A percentile compares a stretch with the other conserved stretches of the same genome.
Conservation (phyloP, 1,139 yeast species). For the Debaryomyces nepalensis region DNA sequence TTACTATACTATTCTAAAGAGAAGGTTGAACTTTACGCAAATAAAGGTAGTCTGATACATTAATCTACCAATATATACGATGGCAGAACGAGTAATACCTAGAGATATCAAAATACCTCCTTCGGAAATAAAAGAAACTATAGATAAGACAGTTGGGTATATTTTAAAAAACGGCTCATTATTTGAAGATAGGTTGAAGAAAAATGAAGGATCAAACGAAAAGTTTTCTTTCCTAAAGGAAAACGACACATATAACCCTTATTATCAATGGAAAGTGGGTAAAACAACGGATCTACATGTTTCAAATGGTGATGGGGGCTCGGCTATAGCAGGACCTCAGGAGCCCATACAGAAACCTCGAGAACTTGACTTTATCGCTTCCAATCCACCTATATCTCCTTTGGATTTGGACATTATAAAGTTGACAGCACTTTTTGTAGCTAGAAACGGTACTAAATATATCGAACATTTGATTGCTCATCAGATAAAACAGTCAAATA, state of each 20-base stretch:
- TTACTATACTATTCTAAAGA: not conserved
- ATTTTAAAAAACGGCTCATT: conserved; percentile 68
- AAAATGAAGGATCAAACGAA: conserved; percentile 43
- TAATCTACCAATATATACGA: not conserved
- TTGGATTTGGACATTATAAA: conserved; percentile 73
- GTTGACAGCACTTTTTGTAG: conserved; percentile 71
- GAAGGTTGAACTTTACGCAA: too few species aligned
- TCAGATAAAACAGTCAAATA: conserved; percentile 40
- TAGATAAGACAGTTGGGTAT: conserved; percentile 75
- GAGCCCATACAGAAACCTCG: conserved; percentile 12
- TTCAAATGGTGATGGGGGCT: conserved; percentile 6
- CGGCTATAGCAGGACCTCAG: conserved; percentile 1
- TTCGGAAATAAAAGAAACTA: conserved; percentile 55
- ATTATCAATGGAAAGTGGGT: conserved; percentile 51
- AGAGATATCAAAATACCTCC: conserved; percentile 60
- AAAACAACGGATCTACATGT: not conserved
- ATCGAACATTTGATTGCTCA: conserved; percentile 41
- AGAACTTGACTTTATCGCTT: conserved; percentile 49
- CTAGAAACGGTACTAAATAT: conserved; percentile 56
- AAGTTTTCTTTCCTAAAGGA: conserved; percentile 67
- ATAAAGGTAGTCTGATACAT: too few species aligned
- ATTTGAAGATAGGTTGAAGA: conserved; percentile 65
- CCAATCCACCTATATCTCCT: conserved; percentile 60
- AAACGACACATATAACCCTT: conserved; percentile 58
- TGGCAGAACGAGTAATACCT: conserved; percentile 26